Evolutionary conservation across 2,329 filamentous ascomycete genomes (phyloP).

Genomic region (Whalleya microplaca): DNA sequence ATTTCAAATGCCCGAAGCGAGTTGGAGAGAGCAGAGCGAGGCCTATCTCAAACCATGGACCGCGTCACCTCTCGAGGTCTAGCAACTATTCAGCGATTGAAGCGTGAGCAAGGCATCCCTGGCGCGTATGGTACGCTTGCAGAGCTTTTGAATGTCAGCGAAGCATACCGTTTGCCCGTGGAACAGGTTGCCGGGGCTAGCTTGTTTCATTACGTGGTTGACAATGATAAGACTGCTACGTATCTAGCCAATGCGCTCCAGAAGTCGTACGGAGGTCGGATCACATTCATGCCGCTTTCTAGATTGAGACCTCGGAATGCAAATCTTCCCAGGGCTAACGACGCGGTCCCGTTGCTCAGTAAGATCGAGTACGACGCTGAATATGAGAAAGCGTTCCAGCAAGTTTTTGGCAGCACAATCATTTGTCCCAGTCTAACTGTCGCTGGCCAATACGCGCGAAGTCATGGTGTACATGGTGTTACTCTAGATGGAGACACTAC

Average conservation of each 20-base stretch:
- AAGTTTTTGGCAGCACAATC: constrained; percentile 94
- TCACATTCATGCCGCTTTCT: constrained; percentile 94
- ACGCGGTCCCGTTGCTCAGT: constrained; percentile 84
- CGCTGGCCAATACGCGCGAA: constrained; percentile 88
- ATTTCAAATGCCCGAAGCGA: constrained; percentile 77
- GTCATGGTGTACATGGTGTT: constrained; percentile 89
- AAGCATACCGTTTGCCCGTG: constrained; percentile 84
- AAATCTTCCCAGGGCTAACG: constrained; percentile 82
- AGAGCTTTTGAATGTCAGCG: constrained; percentile 85
- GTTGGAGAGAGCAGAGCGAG: constrained; percentile 75
- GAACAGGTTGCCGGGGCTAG: constrained; percentile 92
- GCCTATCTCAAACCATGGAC: constrained; percentile 85
- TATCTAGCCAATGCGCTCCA: constrained; percentile 79
- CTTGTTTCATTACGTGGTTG: constrained; percentile 94
- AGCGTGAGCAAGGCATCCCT: constrained; percentile 75
- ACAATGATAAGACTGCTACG: constrained; percentile 86
- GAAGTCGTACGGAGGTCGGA: constrained; percentile 77
- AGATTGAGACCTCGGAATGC: constrained; percentile 71
- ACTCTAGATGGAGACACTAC: constrained; percentile 93
- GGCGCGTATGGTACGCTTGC: constrained; percentile 92
- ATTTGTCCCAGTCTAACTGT: constrained; percentile 89
- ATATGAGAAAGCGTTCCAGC: constrained; percentile 86
- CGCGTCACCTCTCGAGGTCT: constrained; percentile 84
- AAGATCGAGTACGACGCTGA: constrained; percentile 78
- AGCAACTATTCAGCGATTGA: constrained; percentile 82